Base-by-base conservation (phyloP, 2,329 filamentous ascomycete species). In the Sporothrix mexicana region DNA sequence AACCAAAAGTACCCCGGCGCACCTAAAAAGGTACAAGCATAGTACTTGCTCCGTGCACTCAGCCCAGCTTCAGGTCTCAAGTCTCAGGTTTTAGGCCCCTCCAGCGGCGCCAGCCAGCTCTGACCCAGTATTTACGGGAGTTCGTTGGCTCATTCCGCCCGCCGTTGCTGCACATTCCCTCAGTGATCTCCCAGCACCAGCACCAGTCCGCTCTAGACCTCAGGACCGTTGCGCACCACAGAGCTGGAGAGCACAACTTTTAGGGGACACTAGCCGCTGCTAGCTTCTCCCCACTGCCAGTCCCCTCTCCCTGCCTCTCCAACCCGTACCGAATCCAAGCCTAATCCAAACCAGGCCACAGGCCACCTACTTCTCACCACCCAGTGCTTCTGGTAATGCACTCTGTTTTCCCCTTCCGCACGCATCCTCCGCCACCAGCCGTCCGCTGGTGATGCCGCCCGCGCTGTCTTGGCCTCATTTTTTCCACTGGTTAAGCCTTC, bases 81-180 rank as follows among this genome's bases (percentile, higher is more conserved):
- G 61, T 66, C 61, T 25, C 61, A 66, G n/a, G 41, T 47, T 66
- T 47, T 47, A n/a, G 41, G 30, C 61, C 41, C 41, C 12, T 25
- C n/a, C 41, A 45, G 59, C 59, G 59, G 59, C 59, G 59, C 59
- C 59, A n/a, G 59, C 59, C 59, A 64, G 61, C 61, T 47, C n/a
- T 66, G 61, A 9, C 61, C 61, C 61, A 66, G 41, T 25, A 30
- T 51, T 51, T 51, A 45, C 23, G 45, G 62, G 45, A 49, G 62
- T 30, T 51, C 12, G 41, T 68, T 68, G 66, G 66, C 25, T 68
- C 47, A n/a, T 68, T 53, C 66, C 66, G 66, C 47, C 47, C 64
- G 64, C 64, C 64, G 45, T 36, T n/a, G 64, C 9, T 49, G 45
- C 47, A 3, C 64, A 36, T 20, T 47, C 64, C 23, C 25, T 53